Conservation (phyloP, 2,329 filamentous ascomycete species). For the Dothistroma pini region DNA sequence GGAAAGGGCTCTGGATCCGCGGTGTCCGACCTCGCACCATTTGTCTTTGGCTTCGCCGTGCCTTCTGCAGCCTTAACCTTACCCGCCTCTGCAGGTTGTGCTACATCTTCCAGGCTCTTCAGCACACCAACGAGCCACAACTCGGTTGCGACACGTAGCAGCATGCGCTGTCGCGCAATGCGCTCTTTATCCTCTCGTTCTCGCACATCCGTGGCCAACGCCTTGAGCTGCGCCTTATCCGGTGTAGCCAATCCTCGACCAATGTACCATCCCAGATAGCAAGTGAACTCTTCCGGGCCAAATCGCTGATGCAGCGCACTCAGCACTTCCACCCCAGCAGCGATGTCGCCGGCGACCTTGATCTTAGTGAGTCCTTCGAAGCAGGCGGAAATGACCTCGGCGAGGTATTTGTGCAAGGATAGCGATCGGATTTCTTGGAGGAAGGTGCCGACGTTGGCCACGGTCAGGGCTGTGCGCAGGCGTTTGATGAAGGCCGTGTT, state of each 20-base stretch:
- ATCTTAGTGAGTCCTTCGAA: slow-evolving; percentile 91
- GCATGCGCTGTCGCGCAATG: slow-evolving; percentile 74
- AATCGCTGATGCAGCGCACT: slow-evolving; percentile 96
- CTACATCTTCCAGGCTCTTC: slow-evolving; percentile 70
- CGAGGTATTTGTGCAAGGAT: slow-evolving; percentile 93
- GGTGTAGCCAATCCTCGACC: slow-evolving; percentile 88
- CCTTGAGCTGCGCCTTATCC: slow-evolving; percentile 79
- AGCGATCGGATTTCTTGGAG: slow-evolving; percentile 84
- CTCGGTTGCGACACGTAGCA: slow-evolving; percentile 88
- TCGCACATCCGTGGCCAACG: slow-evolving; percentile 71
- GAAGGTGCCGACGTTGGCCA: slow-evolving; percentile 76
- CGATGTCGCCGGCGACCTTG: slow-evolving; percentile 86
- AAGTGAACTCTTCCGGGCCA: slow-evolving; percentile 83
- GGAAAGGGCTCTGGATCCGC: slow-evolving; percentile 86
- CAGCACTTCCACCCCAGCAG: slow-evolving; percentile 86
- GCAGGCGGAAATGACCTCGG: slow-evolving; percentile 92
- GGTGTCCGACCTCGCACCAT: slow-evolving; percentile 53
- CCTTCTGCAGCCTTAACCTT: slow-evolving; percentile 53
- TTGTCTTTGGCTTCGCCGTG: slow-evolving; percentile 61
- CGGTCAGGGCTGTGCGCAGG: slow-evolving; percentile 80
- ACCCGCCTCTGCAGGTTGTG: slow-evolving; percentile 62
- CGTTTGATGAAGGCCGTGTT: slow-evolving; percentile 98
- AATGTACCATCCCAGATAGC: slow-evolving; percentile 86
- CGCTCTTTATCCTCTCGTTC: slow-evolving; percentile 97
- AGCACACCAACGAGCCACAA: slow-evolving; percentile 91